Evolutionary conservation across 2,329 filamentous ascomycete species (phyloP).

Genomic region (Fusarium sp.): DNA sequence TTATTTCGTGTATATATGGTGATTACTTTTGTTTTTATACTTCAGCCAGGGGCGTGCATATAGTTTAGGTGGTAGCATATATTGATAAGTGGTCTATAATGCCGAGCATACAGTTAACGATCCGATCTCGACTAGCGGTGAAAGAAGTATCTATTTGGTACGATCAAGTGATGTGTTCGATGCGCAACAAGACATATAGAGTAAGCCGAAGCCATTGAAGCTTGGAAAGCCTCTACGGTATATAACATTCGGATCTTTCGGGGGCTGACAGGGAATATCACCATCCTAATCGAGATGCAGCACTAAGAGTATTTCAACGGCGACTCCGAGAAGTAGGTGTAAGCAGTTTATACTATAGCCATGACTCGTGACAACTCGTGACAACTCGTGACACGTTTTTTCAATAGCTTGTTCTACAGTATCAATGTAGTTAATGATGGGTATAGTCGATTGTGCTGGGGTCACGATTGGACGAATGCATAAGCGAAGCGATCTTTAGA

Average conservation of each 20-base stretch:
- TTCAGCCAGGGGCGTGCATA: background rate
- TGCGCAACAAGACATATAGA: background rate
- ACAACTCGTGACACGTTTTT: background rate
- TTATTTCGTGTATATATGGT: slow-evolving; percentile 7
- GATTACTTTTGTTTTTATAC: slow-evolving; percentile 3
- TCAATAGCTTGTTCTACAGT: background rate
- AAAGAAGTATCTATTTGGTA: slow-evolving; percentile 5
- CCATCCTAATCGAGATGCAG: slow-evolving; percentile 16
- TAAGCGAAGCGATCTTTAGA: slow-evolving; percentile 15
- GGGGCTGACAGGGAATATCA: slow-evolving; percentile 15
- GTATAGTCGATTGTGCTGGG: slow-evolving; percentile 16
- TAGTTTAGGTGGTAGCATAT: background rate
- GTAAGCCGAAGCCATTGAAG: slow-evolving; percentile 1
- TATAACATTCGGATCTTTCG: slow-evolving; percentile 26
- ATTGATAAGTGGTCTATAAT: background rate
- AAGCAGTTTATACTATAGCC: slow-evolving; percentile 18
- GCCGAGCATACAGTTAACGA: background rate
- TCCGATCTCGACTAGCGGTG: slow-evolving; percentile 6
- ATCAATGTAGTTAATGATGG: background rate
- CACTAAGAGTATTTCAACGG: slow-evolving; percentile 18
- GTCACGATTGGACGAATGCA: slow-evolving; percentile 27
- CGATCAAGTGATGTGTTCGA: background rate
- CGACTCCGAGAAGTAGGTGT: slow-evolving; percentile 32
- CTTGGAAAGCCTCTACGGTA: background rate
- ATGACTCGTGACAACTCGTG: background rate